Evolutionary conservation across 2,329 filamentous ascomycete genomes (phyloP), one percentile per base, ranked within the genome.

Genomic region (Trichocomaceae sp.): DNA sequence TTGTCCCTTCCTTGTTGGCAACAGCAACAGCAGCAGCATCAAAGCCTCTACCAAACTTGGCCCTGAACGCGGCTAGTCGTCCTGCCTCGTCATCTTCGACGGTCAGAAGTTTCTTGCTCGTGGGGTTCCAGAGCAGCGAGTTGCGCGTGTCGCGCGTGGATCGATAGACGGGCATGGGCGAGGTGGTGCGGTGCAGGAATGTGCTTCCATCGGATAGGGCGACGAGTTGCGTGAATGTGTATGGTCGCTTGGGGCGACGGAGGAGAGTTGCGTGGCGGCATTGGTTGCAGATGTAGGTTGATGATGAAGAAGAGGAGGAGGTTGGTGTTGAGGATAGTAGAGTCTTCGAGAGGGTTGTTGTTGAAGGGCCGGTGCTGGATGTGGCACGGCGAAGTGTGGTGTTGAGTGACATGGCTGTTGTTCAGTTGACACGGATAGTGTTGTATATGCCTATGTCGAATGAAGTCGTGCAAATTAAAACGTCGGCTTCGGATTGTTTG

Each of bases 1-100:
- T 60, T 13, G 57, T 65, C 41, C n/a, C n/a, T n/a, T 61, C 50
- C 61, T 23, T 57, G 61, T 52, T 50, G 17, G 13, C 23, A 19
- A n/a, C 22, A 12, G 29, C 42, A 22, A 45, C 54, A 51, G 68
- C 66, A 52, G 69, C 75, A 22, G 82, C 77, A 75, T 99, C 93
- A 79, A 88, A 99, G 10, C 83, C 84, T 57, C 86, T 79, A 23
- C 93, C 93, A 76, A 91, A 99, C 55, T 87, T 82, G 58, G 81
- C 81, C 65, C 93, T 81, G 77, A 99, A 99, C 54, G 88, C 87
- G 51, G 86, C 87, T 66, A 99, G 75, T 67, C 87, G 83, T 17
- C 93, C 93, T 2, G 93, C 92, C 79, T 97, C 93, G 71, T 99
- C 93, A 60, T 95, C 84, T 75, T 99, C 93, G 56, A 96, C 81